phyloP scores from a whole-genome alignment of 1,139 yeast species.

The Blastobotrys raffinosifermentans region DNA sequence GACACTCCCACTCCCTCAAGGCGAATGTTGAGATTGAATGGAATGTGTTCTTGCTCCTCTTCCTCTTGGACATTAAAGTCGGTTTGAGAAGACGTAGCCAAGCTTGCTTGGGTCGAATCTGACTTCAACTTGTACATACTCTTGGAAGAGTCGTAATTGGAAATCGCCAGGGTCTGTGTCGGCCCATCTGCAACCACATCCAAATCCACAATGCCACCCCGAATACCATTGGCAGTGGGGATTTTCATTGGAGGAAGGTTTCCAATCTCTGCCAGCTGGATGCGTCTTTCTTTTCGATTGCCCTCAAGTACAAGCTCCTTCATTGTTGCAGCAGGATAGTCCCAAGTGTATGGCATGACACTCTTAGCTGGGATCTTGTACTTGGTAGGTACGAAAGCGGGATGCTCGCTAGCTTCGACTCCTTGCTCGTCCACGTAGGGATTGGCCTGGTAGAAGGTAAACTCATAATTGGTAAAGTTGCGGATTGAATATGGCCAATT shows the following conservation, averaged over 20 bases:
- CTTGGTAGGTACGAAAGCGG: conserved; percentile 44
- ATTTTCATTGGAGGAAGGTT: conserved; percentile 79
- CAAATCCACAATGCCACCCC: conserved; percentile 61
- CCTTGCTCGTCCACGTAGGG: conserved; percentile 75
- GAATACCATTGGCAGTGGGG: conserved; percentile 40
- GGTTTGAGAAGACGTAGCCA: conserved; percentile 13
- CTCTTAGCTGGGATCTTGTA: conserved; percentile 82
- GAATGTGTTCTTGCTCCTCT: conserved; percentile 50
- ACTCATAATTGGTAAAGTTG: conserved; percentile 80
- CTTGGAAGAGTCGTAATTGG: conserved; percentile 71
- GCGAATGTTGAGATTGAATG: conserved; percentile 49
- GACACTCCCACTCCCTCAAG: conserved; percentile 91
- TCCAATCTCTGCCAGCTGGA: conserved; percentile 91
- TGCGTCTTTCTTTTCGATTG: conserved; percentile 62
- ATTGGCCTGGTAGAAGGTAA: conserved; percentile 78
- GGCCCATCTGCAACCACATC: conserved; percentile 97
- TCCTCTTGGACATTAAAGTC: conserved; percentile 62
- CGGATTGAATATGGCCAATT: conserved; percentile 92
- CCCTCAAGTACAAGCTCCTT: conserved; percentile 76
- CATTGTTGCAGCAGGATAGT: conserved; percentile 83
- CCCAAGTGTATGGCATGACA: conserved; percentile 99
- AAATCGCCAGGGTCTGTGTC: conserved; percentile 76
- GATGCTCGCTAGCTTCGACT: conserved; percentile 36
- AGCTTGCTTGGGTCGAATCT: conserved; percentile 8
- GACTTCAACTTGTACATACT: conserved; percentile 56